phyloP scores from a whole-genome alignment of 176 grass and related monocot genomes.

The Lolium perenne region DNA sequence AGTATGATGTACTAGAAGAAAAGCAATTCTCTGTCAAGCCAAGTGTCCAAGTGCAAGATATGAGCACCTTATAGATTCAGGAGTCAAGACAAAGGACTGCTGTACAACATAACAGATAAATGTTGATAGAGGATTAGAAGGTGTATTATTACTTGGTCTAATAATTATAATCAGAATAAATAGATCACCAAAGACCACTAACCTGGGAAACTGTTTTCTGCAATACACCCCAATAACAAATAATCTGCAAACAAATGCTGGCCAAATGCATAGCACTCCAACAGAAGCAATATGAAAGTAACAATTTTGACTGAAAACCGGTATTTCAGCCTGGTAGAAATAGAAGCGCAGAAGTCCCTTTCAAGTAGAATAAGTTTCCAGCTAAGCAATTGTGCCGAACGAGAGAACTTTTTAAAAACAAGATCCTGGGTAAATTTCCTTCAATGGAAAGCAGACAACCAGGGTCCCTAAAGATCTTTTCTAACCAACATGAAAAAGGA shows the following conservation, averaged over 20 bases:
- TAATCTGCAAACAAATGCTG: not conserved
- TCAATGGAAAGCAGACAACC: not conserved
- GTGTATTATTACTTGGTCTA: not conserved
- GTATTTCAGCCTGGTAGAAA: not conserved
- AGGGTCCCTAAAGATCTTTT: not conserved
- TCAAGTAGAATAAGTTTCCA: not conserved
- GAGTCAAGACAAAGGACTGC: not conserved
- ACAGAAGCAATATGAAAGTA: not conserved
- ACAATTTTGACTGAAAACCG: not conserved
- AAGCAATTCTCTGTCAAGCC: not conserved
- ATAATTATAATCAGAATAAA: not conserved
- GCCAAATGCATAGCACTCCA: not conserved
- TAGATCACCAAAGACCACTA: not conserved
- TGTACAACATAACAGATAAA: not conserved
- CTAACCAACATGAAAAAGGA: slow-evolving; percentile 18
- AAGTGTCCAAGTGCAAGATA: not conserved
- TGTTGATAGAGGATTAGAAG: not conserved
- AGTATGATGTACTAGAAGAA: not conserved
- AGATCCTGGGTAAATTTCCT: slow-evolving; percentile 20
- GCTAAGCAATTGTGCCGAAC: slow-evolving; percentile 5
- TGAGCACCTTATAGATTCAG: not conserved
- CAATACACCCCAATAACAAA: not conserved
- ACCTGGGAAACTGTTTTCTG: not conserved
- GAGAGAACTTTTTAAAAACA: slow-evolving; percentile 12
- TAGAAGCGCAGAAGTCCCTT: not conserved